phyloP scores from a whole-genome alignment of 805 yeast genomes.

The Saccharomycopsis javanensis region DNA sequence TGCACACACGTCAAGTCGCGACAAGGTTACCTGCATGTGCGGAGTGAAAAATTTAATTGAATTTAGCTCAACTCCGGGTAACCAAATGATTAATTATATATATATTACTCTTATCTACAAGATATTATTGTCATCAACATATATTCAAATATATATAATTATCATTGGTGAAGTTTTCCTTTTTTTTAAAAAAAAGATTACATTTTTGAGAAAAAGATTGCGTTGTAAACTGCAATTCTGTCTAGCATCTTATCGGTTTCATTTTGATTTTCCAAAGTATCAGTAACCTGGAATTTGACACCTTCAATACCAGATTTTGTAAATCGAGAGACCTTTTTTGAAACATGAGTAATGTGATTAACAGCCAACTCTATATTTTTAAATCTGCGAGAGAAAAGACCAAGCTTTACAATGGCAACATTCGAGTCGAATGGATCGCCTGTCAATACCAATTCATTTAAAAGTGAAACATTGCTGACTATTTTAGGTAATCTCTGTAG shows the following conservation, averaged over 20 bases:
- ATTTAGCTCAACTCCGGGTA: too few relatives aligned
- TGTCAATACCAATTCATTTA: conserved; percentile 52
- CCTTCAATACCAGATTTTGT: conserved; percentile 7
- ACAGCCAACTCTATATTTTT: conserved; percentile 41
- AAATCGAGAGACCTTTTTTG: conserved; percentile 22
- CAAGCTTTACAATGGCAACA: conserved; percentile 43
- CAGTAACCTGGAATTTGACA: conserved; percentile 2
- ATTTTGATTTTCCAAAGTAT: conserved; percentile 6
- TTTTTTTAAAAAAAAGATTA: too few relatives aligned
- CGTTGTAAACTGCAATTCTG: conserved; percentile 8
- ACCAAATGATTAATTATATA: too few relatives aligned
- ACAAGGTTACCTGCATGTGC: too few relatives aligned
- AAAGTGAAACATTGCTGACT: conserved; percentile 44
- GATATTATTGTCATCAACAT: background rate
- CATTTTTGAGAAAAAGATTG: conserved; percentile 2
- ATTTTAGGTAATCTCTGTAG: conserved; percentile 54
- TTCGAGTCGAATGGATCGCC: conserved; percentile 45
- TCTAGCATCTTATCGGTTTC: conserved; percentile 13
- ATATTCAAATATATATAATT: too few relatives aligned
- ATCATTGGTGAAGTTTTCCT: too few relatives aligned
- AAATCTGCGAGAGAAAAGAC: conserved; percentile 42
- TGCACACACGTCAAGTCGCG: too few relatives aligned
- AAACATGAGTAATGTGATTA: conserved; percentile 40
- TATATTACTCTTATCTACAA: too few relatives aligned
- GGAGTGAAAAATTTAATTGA: too few relatives aligned